A percentile compares a stretch with the other conserved stretches of the same genome.
These are phyloP conservation scores for Psilocybe cyanescens DNA, from an alignment of 768 basidiomycete species.

Conservation along the genomic window DNA sequence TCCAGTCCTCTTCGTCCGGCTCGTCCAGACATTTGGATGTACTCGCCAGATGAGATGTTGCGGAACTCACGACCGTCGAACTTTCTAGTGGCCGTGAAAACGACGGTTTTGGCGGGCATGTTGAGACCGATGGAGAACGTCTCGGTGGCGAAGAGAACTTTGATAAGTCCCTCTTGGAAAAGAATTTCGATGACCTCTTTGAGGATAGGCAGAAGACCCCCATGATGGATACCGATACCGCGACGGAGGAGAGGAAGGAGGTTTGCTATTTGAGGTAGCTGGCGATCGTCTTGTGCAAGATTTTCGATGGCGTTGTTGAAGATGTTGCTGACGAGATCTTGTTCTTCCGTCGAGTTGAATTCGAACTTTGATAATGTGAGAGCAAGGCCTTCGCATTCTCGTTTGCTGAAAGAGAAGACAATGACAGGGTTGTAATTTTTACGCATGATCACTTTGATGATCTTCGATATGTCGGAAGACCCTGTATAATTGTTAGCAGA, in stretches of 20 bases:
- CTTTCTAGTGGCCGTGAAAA: conserved; percentile 94
- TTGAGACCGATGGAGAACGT: conserved; percentile 98
- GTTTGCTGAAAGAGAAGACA: conserved; percentile 97
- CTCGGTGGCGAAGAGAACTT: conserved; percentile 97
- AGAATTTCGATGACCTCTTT: conserved; percentile 99
- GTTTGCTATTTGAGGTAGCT: conserved; percentile 91
- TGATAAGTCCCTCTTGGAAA: conserved; percentile 97
- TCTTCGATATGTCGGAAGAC: conserved; percentile 93
- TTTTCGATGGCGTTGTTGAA: conserved; percentile 95
- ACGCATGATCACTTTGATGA: conserved; percentile 97
- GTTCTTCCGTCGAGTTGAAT: conserved; percentile 92
- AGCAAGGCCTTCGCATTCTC: conserved; percentile 95
- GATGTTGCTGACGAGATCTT: conserved; percentile 82
- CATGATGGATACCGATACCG: conserved; percentile 98
- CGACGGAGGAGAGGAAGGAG: conserved; percentile 91
- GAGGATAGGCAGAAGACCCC: conserved; percentile 93
- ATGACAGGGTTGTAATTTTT: conserved; percentile 99
- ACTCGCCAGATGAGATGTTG: conserved; percentile 92
- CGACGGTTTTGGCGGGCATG: conserved; percentile 99
- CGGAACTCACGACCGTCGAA: conserved; percentile 96
- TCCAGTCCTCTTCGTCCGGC: conserved; percentile 97
- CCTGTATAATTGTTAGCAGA: conserved; percentile 46
- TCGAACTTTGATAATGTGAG: conserved; percentile 94
- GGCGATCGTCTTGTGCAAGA: conserved; percentile 83
- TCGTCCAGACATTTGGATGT: conserved; percentile 99